phyloP scores from a whole-genome alignment of 108 stramenopile genomes.

The Parmales sp. region DNA sequence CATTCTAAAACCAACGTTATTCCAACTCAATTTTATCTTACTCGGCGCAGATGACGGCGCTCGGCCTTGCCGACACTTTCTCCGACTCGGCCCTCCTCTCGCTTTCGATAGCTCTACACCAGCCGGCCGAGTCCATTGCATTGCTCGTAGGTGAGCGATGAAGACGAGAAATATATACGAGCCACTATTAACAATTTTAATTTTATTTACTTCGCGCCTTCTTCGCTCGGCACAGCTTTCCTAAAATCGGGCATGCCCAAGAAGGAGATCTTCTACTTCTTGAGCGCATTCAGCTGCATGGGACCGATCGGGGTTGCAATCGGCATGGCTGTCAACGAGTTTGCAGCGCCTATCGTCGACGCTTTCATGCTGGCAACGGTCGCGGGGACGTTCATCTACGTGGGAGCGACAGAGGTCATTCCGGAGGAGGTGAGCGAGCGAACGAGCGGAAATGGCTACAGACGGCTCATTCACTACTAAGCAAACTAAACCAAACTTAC shows the following conservation, averaged over 20 bases:
- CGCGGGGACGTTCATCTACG: slow-evolving; percentile 97
- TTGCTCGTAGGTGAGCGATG: too few relatives aligned
- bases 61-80: slow-evolving; percentile 74
- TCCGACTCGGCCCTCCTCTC: slow-evolving; percentile 75
- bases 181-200: too few relatives aligned
- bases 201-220: too few relatives aligned
- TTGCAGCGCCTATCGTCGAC: slow-evolving; percentile 78
- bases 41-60: slow-evolving; percentile 85
- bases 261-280: slow-evolving; percentile 55
- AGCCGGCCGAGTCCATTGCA: slow-evolving; percentile 94
- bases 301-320: slow-evolving; percentile 68
- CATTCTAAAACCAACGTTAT: too few relatives aligned
- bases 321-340: slow-evolving; percentile 77
- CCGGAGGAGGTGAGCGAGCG: too few relatives aligned
- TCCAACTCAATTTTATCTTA: too few relatives aligned
- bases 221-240: too few relatives aligned
- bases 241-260: slow-evolving; percentile 87
- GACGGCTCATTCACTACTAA: too few relatives aligned
- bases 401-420: slow-evolving; percentile 93
- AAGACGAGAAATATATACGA: too few relatives aligned
- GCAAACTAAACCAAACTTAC: too few relatives aligned
- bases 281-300: slow-evolving; percentile 77
- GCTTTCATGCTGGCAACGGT: slow-evolving; percentile 87
- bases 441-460: too few relatives aligned
- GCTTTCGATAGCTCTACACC: slow-evolving; percentile 83